Evolutionary conservation across 805 yeast species (phyloP).

Genomic region (Debaryomyces prosopidis): DNA sequence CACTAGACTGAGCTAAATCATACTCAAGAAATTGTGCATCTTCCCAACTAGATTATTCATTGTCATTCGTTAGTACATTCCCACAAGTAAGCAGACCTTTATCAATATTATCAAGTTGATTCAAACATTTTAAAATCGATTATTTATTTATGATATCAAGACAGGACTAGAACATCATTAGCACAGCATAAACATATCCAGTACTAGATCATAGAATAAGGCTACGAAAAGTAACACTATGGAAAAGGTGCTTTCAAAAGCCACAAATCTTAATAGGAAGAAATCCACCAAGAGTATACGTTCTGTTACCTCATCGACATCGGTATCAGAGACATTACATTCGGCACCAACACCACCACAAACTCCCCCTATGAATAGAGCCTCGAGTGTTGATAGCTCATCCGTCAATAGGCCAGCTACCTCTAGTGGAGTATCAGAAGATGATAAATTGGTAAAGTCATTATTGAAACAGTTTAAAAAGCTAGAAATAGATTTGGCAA

Average conservation of each 20-base stretch:
- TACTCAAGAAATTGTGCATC: too few species aligned
- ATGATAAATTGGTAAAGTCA: slow-evolving; percentile 17
- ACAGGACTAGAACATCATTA: background rate
- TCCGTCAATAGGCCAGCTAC: background rate
- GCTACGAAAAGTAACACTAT: slow-evolving; percentile 6
- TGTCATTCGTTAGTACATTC: too few species aligned
- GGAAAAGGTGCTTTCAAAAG: slow-evolving; percentile 19
- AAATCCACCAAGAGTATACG: slow-evolving; percentile 12
- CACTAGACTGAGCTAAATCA: too few species aligned
- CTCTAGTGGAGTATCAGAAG: slow-evolving; percentile 4
- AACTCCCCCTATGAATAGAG: background rate
- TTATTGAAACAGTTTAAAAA: slow-evolving; percentile 34
- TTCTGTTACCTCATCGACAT: slow-evolving; percentile 7
- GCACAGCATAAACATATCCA: background rate
- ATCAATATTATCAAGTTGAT: too few species aligned
- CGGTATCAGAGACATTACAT: background rate
- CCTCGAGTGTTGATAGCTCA: background rate
- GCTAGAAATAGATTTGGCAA: slow-evolving; percentile 44
- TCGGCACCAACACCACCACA: background rate
- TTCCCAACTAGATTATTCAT: too few species aligned
- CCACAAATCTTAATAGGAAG: slow-evolving; percentile 14
- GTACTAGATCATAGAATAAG: too few species aligned
- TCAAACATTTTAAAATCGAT: too few species aligned
- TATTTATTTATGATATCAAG: too few species aligned
- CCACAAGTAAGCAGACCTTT: too few species aligned